Evolutionary conservation across 2,329 filamentous ascomycete genomes (phyloP).

Genomic region (Sporothrix variecibatus): DNA sequence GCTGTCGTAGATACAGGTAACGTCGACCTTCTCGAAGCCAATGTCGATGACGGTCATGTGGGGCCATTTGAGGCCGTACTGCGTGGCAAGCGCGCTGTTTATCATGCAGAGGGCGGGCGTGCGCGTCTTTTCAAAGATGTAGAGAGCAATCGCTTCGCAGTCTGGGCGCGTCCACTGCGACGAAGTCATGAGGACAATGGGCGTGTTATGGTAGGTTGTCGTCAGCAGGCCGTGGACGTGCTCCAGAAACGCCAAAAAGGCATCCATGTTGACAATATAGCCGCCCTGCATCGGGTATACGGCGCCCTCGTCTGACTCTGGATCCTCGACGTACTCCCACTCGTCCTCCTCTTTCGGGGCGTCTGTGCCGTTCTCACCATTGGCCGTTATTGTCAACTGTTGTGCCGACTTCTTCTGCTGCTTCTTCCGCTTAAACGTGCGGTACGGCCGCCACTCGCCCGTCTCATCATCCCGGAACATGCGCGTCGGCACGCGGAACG

Average conservation of each 20-base stretch:
- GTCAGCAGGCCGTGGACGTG: constrained; percentile 89
- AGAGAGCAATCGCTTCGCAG: constrained; percentile 84
- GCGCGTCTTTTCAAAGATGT: constrained; percentile 96
- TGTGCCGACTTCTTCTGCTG: constrained; percentile 44
- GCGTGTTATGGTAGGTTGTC: constrained; percentile 93
- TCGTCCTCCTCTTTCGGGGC: constrained; percentile 54
- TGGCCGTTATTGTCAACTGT: constrained; percentile 23
- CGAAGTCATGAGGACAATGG: constrained; percentile 85
- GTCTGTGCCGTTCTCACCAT: constrained; percentile 43
- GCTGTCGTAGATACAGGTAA: constrained; percentile 87
- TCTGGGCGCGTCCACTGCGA: constrained; percentile 89
- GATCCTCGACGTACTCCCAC: constrained; percentile 81
- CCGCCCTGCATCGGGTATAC: constrained; percentile 80
- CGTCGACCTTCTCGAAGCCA: constrained; percentile 86
- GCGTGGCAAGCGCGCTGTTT: constrained; percentile 82
- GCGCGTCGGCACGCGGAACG: constrained; percentile 81
- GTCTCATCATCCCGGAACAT: constrained; percentile 88
- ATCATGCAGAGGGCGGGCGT: constrained; percentile 89
- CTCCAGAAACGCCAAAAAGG: constrained; percentile 89
- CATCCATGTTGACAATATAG: constrained; percentile 84
- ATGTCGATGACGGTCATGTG: constrained; percentile 89
- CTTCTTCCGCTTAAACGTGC: constrained; percentile 68
- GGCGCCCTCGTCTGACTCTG: constrained; percentile 82
- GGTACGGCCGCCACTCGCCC: constrained; percentile 74
- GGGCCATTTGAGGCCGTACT: constrained; percentile 75